Conservation (phyloP, 2,329 filamentous ascomycete species). For the Colletotrichum destructivum region DNA sequence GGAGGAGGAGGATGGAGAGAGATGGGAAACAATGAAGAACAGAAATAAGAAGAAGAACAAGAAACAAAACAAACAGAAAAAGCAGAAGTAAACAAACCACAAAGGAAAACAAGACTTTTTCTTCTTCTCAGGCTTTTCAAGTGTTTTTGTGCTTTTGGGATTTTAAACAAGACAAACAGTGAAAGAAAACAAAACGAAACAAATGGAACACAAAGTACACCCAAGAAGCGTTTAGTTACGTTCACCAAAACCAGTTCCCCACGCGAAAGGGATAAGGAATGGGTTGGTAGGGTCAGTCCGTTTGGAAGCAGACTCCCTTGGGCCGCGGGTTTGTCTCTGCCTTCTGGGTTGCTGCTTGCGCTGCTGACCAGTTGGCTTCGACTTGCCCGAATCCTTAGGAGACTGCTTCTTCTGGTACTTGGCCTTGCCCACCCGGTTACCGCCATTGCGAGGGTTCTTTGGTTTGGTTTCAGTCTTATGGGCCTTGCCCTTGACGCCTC, state of each 20-base stretch:
- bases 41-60: not conserved
- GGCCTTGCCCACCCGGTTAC: not conserved
- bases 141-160: constrained; percentile 18
- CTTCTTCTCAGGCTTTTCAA: constrained; percentile 1
- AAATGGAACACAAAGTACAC: too few relatives aligned
- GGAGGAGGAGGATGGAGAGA: not conserved
- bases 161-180: not conserved
- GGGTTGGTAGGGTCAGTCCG: not conserved
- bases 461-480: not conserved
- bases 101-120: not conserved
- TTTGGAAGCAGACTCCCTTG: not conserved
- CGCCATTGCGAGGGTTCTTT: too few relatives aligned
- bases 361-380: constrained; percentile 1
- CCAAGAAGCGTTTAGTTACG: not conserved
- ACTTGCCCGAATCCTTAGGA: not conserved
- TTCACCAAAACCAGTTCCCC: not conserved
- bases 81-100: not conserved
- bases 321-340: not conserved
- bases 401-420: not conserved
- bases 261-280: not conserved
- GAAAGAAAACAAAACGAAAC: not conserved
- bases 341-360: constrained; percentile 1
- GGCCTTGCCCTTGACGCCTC: not conserved
- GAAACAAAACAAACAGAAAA: constrained; percentile 1
- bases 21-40: not conserved